Evolutionary conservation across 1,284 basidiomycete genomes (phyloP), one percentile per base, ranked within the genome.

Genomic region (Bjerkandera adusta): DNA sequence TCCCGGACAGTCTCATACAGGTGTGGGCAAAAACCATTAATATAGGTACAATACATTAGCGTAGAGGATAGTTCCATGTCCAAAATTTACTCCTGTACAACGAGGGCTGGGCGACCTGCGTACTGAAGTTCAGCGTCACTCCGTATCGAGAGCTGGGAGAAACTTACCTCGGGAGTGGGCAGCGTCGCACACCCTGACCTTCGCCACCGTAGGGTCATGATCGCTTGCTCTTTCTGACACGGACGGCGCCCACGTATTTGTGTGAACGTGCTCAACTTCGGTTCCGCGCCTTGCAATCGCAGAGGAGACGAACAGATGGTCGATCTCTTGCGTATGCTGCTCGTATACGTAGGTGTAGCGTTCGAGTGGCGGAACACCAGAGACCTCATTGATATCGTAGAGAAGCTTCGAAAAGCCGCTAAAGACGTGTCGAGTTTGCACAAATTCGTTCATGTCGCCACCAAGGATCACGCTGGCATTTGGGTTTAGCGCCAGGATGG

Each of bases 371-470:
- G 70, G 67, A 36, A 79, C 66, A 15, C 64, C 63, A 4, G 73
- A 73, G 15, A 72, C 68, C 50, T 74, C 76, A 60, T 81, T 78
- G 41, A 77, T 70, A 40, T 81, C 78, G n/a, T 61, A 63, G 41
- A 79, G 60, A 22, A 77, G 50, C 3, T 58, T 55, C 2, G 58
- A 60, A 43, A 82, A 61, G 2, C 77, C 68, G 43, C 63, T 63
- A 56, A 76, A 79, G 25, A 78, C 77, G 6, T 73, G 69, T 36
- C 73, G 71, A 1, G 79, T 72, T 51, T 78, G 74, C 11, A 71
- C 51, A 61, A 70, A 82, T 54, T 83, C 82, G 60, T 85, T 85
- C 66, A 77, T 82, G 64, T 84, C 82, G 11, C 82, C 82, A 4
- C 72, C 76, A 11, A 80, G 65, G 39, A 83, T 57, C 49, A 85